Base-by-base conservation (phyloP, 2,329 filamentous ascomycete genomes). In the Ophiostoma sp. region DNA sequence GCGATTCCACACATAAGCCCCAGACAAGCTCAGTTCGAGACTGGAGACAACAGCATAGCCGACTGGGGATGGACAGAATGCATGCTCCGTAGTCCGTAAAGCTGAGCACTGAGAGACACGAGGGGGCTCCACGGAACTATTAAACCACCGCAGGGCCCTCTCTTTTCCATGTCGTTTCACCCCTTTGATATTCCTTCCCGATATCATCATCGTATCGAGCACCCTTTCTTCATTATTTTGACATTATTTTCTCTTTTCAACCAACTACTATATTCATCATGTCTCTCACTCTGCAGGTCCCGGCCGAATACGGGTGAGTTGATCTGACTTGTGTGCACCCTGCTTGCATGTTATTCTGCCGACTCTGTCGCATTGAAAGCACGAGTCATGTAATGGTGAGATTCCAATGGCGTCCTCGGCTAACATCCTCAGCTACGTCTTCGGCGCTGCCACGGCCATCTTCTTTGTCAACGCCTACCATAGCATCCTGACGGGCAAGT, bases 391-490 rank as follows among this genome's bases (percentile, higher is more conserved):
- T 55, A 27, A 55, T n/a, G 8, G 14, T 63, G 40, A 42, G 60
- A n/a, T 18, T n/a, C 49, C 38, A 42, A 52, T 18, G 16, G 18
- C 40, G 6, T 9, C 60, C 45, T 36, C 11, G n/a, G 42, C 67
- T 69, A n/a, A 69, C 18, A 68, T 27, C 8, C 2, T 55, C 44
- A 89, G 87, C 79, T 87, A 86, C 75, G 86, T 89, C 74, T 80
- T 90, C 67, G 79, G 82, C 66, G 83, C 81, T 63, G 85, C 85
- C 68, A 79, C 83, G 27, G 81, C 83, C 16, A 84, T 83, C 73
- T 81, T 86, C 77, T 79, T 89, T 75, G 75, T 89, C 76, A 87
- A 85, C 79, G 75, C 76, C 16, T 77, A 83, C 70, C 87, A 89
- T 76, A 71, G 73, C 63, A 0, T 79, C 49, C 78, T 84, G 67